Evolutionary conservation across 2,329 filamentous ascomycete species (phyloP).

Genomic region (Fusarium fujikuroi): DNA sequence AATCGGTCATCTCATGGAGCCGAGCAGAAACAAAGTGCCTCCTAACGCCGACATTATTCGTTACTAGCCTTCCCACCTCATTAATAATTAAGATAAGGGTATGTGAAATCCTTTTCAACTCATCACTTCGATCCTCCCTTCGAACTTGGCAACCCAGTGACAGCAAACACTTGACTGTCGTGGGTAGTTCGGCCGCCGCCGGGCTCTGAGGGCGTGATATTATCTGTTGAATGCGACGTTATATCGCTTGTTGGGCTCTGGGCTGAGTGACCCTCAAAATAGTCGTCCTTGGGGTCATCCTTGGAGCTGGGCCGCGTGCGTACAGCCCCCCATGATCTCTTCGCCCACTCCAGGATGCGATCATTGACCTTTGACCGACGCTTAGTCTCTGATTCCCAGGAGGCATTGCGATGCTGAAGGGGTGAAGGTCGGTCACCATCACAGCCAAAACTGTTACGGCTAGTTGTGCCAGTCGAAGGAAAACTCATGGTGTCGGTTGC

Average conservation of each 20-base stretch:
- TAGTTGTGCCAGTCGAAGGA: constrained; percentile 36
- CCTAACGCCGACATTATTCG: constrained; percentile 43
- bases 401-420: constrained; percentile 41
- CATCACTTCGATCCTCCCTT: constrained; percentile 25
- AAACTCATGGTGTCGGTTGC: constrained; percentile 44
- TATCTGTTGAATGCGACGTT: constrained; percentile 29
- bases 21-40: constrained; percentile 27
- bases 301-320: constrained; percentile 41
- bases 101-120: neutral
- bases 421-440: constrained; percentile 36
- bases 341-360: constrained; percentile 50
- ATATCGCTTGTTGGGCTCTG: constrained; percentile 34
- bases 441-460: constrained; percentile 44
- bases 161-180: constrained; percentile 22
- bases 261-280: constrained; percentile 27
- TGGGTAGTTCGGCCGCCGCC: constrained; percentile 15
- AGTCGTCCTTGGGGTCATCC: constrained; percentile 38
- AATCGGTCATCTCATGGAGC: constrained; percentile 30
- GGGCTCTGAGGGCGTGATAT: constrained; percentile 28
- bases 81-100: constrained; percentile 16
- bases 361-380: constrained; percentile 48
- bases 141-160: constrained; percentile 24
- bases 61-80: constrained; percentile 30
- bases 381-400: constrained; percentile 44
- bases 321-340: constrained; percentile 46